These are phyloP conservation scores for Amphibolis antarctica DNA, from an alignment of 106 monocot species.

Conservation along the genomic window DNA sequence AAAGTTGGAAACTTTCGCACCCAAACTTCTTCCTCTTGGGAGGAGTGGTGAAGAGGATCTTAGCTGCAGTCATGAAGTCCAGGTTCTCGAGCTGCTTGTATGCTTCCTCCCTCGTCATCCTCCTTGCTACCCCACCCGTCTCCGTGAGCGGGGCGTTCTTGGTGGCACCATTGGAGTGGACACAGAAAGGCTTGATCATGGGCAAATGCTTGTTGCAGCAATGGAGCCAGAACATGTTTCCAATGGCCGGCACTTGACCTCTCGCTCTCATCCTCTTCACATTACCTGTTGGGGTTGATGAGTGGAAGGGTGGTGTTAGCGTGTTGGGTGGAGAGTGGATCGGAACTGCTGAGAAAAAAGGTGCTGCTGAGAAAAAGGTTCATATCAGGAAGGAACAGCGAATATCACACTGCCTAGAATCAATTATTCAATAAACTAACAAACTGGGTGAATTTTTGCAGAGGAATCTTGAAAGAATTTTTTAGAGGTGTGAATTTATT, in stretches of 20 bases:
- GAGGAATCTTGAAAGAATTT: too few relatives aligned
- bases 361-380: too few relatives aligned
- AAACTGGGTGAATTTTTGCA: too few relatives aligned
- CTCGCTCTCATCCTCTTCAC: neutral
- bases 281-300: too few relatives aligned
- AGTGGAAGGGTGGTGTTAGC: too few relatives aligned
- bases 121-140: neutral
- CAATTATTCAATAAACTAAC: too few relatives aligned
- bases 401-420: too few relatives aligned
- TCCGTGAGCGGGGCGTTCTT: neutral
- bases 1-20: too few relatives aligned
- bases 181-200: neutral
- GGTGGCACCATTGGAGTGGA: neutral
- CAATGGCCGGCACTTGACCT: neutral
- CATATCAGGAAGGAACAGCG: too few relatives aligned
- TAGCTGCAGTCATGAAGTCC: slow-evolving; percentile 51
- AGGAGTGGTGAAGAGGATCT: slow-evolving; percentile 56
- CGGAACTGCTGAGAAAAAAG: too few relatives aligned
- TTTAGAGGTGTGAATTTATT: too few relatives aligned
- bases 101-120: slow-evolving; percentile 32
- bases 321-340: too few relatives aligned
- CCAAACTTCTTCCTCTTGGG: slow-evolving; percentile 71
- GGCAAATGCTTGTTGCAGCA: neutral
- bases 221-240: neutral
- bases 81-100: slow-evolving; percentile 45